These are phyloP conservation scores for Streptanthus diversifolius DNA, from an alignment of 345 rosid species.

Conservation along the genomic window DNA sequence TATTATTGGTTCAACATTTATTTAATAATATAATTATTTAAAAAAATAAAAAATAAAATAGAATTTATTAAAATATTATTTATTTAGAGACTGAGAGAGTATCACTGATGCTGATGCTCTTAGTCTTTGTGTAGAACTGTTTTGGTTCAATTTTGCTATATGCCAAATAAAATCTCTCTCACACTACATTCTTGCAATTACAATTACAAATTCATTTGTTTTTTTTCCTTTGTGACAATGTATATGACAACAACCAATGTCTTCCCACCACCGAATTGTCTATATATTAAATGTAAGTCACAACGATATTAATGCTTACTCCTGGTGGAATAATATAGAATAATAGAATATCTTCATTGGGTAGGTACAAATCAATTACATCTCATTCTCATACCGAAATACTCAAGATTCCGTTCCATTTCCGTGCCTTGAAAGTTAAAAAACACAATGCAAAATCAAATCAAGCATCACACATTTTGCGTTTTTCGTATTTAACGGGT, in stretches of 20 bases:
- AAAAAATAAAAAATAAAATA: no score
- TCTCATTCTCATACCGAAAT: conserved; percentile 1
- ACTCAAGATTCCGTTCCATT: not conserved
- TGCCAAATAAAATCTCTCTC: not conserved
- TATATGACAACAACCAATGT: conserved; percentile 19
- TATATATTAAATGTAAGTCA: conserved; percentile 19
- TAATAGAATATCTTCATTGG: conserved; percentile 14
- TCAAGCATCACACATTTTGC: not conserved
- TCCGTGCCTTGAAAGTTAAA: conserved; percentile 21
- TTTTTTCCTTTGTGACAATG: not conserved
- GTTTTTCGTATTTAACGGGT: not conserved
- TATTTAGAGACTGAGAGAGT: no score
- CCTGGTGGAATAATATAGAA: not conserved
- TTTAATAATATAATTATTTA: no score
- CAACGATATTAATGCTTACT: not conserved
- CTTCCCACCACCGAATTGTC: conserved; percentile 21
- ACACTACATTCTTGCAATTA: not conserved
- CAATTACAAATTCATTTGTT: not conserved
- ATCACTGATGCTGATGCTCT: no score
- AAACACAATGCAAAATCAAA: not conserved
- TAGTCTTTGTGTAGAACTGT: conserved; percentile 14
- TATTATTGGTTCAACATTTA: no score
- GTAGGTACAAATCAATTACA: conserved; percentile 18
- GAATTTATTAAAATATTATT: no score
- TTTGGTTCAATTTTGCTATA: not conserved